phyloP scores from a whole-genome alignment of 352 stramenopile genomes.

The Pelagophyceae sp. region DNA sequence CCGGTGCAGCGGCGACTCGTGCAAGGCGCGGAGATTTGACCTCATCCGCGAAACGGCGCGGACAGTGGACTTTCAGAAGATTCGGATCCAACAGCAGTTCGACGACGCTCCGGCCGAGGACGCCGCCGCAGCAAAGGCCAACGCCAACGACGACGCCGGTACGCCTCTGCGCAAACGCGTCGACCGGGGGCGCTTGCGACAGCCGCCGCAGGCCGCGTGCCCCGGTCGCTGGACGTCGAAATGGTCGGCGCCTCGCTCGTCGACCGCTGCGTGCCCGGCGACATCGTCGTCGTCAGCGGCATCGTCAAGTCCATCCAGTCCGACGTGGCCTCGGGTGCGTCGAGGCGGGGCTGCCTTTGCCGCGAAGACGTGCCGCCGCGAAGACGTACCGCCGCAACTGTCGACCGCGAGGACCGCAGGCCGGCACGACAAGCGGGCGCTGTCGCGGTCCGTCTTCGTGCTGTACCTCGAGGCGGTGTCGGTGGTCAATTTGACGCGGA shows the following conservation, averaged over 20 bases:
- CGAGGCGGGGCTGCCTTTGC: no score
- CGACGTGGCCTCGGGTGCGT: no score
- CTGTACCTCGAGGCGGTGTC: constrained; percentile 84
- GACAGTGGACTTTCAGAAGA: constrained; percentile 52
- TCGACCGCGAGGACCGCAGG: no score
- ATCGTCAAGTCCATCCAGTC: constrained; percentile 88
- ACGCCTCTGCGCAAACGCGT: no score
- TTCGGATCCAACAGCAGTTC: constrained; percentile 55
- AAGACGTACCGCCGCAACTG: no score
- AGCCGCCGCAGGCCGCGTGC: constrained; percentile 62
- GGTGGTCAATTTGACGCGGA: constrained; percentile 55
- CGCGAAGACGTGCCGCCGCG: no score
- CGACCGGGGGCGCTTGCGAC: no score
- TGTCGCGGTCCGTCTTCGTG: constrained; percentile 79
- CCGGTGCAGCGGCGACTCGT: constrained; percentile 29
- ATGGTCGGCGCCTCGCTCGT: constrained; percentile 76
- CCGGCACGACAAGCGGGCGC: constrained; percentile 71
- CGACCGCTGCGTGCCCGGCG: constrained; percentile 84
- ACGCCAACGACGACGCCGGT: constrained; percentile 20
- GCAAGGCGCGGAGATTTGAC: constrained; percentile 42
- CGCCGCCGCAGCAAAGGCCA: constrained; percentile 18
- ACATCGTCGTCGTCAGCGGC: constrained; percentile 81
- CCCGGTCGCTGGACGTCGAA: constrained; percentile 77
- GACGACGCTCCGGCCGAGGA: constrained; percentile 42
- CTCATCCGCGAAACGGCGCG: constrained; percentile 40